These are phyloP conservation scores for Globisporangium yorkense DNA, from an alignment of 352 stramenopile genomes.

Conservation along the genomic window DNA sequence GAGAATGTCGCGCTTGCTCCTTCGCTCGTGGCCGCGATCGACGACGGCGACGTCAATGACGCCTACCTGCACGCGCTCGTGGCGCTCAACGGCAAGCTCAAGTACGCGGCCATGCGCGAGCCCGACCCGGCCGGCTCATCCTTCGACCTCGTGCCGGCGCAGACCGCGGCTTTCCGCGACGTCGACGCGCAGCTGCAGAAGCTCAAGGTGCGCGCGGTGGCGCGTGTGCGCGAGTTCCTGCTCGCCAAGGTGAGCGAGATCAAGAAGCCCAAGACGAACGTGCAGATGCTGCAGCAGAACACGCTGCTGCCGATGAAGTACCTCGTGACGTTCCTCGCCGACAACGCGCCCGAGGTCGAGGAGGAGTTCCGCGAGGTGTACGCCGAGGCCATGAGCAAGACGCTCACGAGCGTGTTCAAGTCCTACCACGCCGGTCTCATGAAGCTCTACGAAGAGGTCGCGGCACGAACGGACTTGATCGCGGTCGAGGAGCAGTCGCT, in stretches of 20 bases:
- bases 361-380: constrained; percentile 96
- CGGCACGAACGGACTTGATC: constrained; percentile 91
- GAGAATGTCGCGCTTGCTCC: constrained; percentile 94
- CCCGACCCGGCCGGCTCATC: constrained; percentile 59
- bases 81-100: constrained; percentile 91
- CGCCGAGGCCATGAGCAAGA: constrained; percentile 96
- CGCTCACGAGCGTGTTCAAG: constrained; percentile 93
- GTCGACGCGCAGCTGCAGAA: constrained; percentile 91
- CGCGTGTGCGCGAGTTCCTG: constrained; percentile 91
- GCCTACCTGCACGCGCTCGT: constrained; percentile 92
- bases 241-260: constrained; percentile 91
- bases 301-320: constrained; percentile 95
- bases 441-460: constrained; percentile 93
- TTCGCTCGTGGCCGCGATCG: constrained; percentile 91
- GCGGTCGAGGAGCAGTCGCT: constrained; percentile 93
- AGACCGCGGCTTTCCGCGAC: constrained; percentile 91
- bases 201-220: constrained; percentile 68
- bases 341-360: constrained; percentile 91
- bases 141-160: constrained; percentile 82
- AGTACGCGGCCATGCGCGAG: constrained; percentile 75
- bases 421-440: constrained; percentile 95
- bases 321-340: constrained; percentile 92
- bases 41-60: constrained; percentile 93
- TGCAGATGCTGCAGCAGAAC: constrained; percentile 98
- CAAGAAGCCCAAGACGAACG: constrained; percentile 96